phyloP scores from a whole-genome alignment of 345 rosid species.

The Capsella bursapastoris region DNA sequence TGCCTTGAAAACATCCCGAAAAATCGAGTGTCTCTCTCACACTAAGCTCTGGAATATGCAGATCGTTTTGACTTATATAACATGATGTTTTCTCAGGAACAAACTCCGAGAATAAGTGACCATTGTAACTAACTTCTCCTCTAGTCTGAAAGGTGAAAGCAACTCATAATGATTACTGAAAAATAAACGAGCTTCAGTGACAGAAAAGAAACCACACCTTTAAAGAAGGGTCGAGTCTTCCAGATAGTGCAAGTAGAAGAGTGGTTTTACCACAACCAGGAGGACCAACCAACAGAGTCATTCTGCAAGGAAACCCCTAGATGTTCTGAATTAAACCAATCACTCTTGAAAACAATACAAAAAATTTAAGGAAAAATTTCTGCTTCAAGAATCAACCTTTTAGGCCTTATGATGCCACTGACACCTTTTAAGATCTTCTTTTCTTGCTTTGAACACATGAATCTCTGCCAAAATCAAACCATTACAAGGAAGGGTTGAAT shows the following conservation, averaged over 20 bases:
- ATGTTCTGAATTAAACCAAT: background rate
- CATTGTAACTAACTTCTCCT: constrained; percentile 62
- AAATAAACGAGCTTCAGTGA: background rate
- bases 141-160: constrained; percentile 22
- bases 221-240: constrained; percentile 44
- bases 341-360: background rate
- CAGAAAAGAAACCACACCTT: constrained; percentile 27
- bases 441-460: constrained; percentile 34
- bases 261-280: constrained; percentile 53
- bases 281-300: constrained; percentile 49
- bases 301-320: constrained; percentile 26
- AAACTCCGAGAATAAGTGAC: constrained; percentile 52
- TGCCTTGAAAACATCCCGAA: constrained; percentile 80
- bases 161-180: background rate
- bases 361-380: background rate
- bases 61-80: constrained; percentile 71
- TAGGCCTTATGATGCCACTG: constrained; percentile 62
- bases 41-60: constrained; percentile 73
- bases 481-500: background rate
- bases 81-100: constrained; percentile 46
- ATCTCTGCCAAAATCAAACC: constrained; percentile 9
- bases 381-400: constrained; percentile 29
- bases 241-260: constrained; percentile 45
- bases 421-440: constrained; percentile 60
- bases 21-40: constrained; percentile 84